These are phyloP conservation scores for Blastobotrys petasosporus DNA, from an alignment of 1,139 yeast genomes.

Conservation along the genomic window DNA sequence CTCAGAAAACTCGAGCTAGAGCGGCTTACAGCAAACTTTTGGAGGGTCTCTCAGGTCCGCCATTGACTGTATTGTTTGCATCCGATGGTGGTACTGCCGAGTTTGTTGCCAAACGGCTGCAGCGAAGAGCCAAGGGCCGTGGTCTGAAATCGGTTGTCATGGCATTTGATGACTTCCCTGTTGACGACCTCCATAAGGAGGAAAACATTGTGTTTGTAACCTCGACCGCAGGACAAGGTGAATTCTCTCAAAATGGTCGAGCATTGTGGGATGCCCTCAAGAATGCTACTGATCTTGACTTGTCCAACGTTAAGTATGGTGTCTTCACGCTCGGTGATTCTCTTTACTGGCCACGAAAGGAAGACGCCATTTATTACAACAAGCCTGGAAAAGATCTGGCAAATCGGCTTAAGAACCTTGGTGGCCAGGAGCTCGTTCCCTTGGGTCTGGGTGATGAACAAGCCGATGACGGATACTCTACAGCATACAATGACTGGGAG, in stretches of 20 bases:
- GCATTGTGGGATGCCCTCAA: conserved; percentile 83
- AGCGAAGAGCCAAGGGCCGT: conserved; percentile 77
- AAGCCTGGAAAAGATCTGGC: conserved; percentile 79
- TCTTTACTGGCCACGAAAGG: conserved; percentile 94
- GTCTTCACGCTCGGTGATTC: conserved; percentile 94
- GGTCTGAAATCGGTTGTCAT: conserved; percentile 74
- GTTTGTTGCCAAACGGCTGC: conserved; percentile 71
- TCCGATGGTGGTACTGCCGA: conserved; percentile 96
- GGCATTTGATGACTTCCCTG: conserved; percentile 79
- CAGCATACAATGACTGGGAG: conserved; percentile 88
- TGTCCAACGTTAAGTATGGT: conserved; percentile 61
- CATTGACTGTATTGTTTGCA: conserved; percentile 82
- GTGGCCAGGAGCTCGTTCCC: conserved; percentile 67
- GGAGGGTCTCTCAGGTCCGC: conserved; percentile 90
- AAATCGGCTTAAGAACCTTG: conserved; percentile 58
- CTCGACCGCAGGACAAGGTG: conserved; percentile 97
- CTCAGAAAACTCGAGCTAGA: conserved; percentile 65
- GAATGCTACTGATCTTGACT: conserved; percentile 62
- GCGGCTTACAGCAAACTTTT: conserved; percentile 70
- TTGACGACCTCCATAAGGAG: conserved; percentile 76
- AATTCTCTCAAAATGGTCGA: conserved; percentile 93
- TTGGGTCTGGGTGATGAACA: conserved; percentile 94
- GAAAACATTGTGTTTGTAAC: conserved; percentile 76
- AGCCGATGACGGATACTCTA: conserved; percentile 90
- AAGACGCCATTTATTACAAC: conserved; percentile 88